phyloP scores from a whole-genome alignment of 305 asterid species.

The Nicotiana rustica region DNA sequence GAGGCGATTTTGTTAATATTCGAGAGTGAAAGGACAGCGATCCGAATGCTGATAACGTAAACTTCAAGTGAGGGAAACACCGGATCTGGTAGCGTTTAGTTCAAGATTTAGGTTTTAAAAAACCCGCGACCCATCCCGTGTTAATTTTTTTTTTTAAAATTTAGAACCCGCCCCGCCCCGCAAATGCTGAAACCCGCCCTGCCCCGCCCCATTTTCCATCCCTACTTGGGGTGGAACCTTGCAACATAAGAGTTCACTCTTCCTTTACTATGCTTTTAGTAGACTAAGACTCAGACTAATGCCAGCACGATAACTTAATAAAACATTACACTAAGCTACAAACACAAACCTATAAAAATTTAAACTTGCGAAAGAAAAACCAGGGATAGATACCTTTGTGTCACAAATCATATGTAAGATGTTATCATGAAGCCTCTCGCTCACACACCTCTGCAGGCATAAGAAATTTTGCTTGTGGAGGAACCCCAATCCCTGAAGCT shows the following conservation, averaged over 20 bases:
- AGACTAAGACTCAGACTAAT: no score
- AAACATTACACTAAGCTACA: not conserved
- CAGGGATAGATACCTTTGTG: not conserved
- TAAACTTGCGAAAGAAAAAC: not conserved
- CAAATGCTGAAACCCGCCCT: no score
- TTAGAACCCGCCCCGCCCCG: no score
- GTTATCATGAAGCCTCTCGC: not conserved
- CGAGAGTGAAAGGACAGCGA: not conserved
- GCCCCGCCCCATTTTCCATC: no score
- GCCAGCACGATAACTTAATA: not conserved
- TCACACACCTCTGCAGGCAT: not conserved
- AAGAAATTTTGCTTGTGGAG: not conserved
- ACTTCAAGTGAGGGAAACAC: constrained; percentile 38
- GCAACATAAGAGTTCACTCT: not conserved
- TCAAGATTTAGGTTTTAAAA: no score
- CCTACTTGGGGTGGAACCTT: not conserved
- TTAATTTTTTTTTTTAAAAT: no score
- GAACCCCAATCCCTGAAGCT: not conserved
- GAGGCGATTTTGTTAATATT: constrained; percentile 38
- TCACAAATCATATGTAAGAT: not conserved
- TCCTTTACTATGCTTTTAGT: no score
- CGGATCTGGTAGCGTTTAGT: not conserved
- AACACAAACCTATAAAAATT: not conserved
- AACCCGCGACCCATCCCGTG: no score
- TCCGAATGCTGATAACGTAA: constrained; percentile 41